Evolutionary conservation across 768 basidiomycete species (phyloP), one percentile per base, ranked within the genome.

Genomic region (Russula lepida): DNA sequence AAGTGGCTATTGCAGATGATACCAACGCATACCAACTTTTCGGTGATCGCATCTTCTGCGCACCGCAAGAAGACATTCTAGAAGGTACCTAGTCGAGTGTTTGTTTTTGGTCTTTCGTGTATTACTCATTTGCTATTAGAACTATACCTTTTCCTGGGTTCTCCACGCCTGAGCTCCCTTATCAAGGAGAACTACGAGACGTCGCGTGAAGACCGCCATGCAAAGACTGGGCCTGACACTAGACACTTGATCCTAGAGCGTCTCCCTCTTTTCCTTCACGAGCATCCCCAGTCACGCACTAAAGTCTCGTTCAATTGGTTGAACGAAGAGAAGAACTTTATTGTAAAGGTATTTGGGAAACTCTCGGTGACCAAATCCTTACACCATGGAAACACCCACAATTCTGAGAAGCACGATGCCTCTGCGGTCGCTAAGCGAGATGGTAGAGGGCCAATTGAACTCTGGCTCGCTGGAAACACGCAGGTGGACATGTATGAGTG

Each of bases 401-500:
- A 79, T 12, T 77, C 79, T 4, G 79, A 79, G 60, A 82, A 73
- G 46, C 80, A 85, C 63, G 87, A 89, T 57, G 82, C 87, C 0
- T 90, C 89, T 25, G 92, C 91, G 25, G 83, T 84, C 50, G 85
- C 89, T 56, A 74, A 77, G 58, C 70, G 76, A 33, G 75, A 77
- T 11, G 75, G 77, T 15, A 77, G 79, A 5, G 80, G 81, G 3
- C 79, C 86, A n/a, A 82, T 92, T 37, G 80, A 88, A 51, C 71
- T 98, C 27, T 90, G 87, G 81, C 76, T 95, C 35, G 88, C 90
- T 6, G 78, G 78, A n/a, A 83, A 84, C 61, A 76, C 85, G 1
- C 81, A 87, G 64, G 77, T 90, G 47, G 92, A 98, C 68, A 89
- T 95, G 82, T 98, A 89, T 68, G 95, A 97, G 92, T 92, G 68